Percentiles rank a stretch among this genome's conserved stretches.
Conservation (phyloP, 106 monocot genomes). For the Chionographis japonica region DNA sequence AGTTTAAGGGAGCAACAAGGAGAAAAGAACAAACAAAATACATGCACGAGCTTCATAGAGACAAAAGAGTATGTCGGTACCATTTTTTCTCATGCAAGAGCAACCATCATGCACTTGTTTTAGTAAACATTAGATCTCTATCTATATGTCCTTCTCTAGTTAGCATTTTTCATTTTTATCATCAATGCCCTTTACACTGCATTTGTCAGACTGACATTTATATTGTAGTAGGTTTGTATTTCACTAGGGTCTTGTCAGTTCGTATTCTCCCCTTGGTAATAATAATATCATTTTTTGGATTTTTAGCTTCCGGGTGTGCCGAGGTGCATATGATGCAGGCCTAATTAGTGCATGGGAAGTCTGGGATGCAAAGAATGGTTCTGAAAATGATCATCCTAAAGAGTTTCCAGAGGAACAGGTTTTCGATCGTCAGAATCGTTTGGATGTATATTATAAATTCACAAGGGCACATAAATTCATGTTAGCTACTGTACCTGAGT, state of each 20-base stretch:
- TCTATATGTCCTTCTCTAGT: neutral
- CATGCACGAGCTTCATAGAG: conserved; percentile 75
- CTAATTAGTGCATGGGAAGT: conserved; percentile 85
- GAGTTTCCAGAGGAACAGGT: conserved; percentile 81
- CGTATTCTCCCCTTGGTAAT: neutral
- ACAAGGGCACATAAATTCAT: neutral
- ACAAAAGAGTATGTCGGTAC: conserved; percentile 59
- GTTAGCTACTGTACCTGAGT: neutral
- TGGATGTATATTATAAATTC: neutral
- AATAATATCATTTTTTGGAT: conserved; percentile 1
- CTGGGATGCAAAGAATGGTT: conserved; percentile 75
- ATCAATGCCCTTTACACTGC: too few species aligned
- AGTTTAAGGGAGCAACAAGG: conserved; percentile 41
- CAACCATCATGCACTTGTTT: neutral
- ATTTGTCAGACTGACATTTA: too few species aligned
- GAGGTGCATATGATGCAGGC: conserved; percentile 59
- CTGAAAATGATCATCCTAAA: conserved; percentile 93
- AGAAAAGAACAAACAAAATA: conserved; percentile 26
- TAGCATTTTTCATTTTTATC: too few species aligned
- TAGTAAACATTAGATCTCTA: neutral
- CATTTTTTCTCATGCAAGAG: neutral
- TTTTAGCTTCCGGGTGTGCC: conserved; percentile 68
- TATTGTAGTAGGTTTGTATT: too few species aligned
- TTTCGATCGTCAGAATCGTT: neutral
- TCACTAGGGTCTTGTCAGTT: neutral